These are phyloP conservation scores for Batkoa obscura DNA, from an alignment of 371 early-diverging fungal genomes.

Conservation along the genomic window DNA sequence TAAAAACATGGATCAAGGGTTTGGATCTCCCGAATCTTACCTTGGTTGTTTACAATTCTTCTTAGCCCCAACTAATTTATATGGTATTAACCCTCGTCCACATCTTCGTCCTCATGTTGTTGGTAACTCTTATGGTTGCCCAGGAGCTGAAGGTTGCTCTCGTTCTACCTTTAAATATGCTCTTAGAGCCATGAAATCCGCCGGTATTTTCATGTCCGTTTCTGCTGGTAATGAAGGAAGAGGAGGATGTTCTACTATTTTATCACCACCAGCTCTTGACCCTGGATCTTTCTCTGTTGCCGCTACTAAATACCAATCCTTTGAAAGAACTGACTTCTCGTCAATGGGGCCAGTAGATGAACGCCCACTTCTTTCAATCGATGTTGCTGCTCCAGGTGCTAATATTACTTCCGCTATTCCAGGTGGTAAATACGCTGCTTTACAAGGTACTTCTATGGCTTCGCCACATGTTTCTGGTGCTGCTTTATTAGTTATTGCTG, in stretches of 20 bases:
- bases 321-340: background rate
- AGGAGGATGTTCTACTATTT: background rate
- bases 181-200: background rate
- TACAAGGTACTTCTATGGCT: slow-evolving; percentile 41
- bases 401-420: slow-evolving; percentile 13
- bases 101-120: background rate
- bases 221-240: background rate
- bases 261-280: background rate
- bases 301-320: background rate
- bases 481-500: slow-evolving; percentile 13
- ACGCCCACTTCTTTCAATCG: background rate
- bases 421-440: background rate
- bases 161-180: background rate
- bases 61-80: background rate
- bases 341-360: background rate
- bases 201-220: background rate
- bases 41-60: slow-evolving; percentile 1
- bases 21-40: background rate
- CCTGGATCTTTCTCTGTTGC: background rate
- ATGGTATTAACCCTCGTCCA: background rate
- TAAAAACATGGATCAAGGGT: background rate
- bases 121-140: background rate
- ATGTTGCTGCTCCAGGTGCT: slow-evolving; percentile 17
- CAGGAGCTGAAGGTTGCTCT: background rate
- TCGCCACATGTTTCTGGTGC: slow-evolving; percentile 62